Conservation (phyloP, 805 yeast genomes). For the Lipomyces starkeyi region DNA sequence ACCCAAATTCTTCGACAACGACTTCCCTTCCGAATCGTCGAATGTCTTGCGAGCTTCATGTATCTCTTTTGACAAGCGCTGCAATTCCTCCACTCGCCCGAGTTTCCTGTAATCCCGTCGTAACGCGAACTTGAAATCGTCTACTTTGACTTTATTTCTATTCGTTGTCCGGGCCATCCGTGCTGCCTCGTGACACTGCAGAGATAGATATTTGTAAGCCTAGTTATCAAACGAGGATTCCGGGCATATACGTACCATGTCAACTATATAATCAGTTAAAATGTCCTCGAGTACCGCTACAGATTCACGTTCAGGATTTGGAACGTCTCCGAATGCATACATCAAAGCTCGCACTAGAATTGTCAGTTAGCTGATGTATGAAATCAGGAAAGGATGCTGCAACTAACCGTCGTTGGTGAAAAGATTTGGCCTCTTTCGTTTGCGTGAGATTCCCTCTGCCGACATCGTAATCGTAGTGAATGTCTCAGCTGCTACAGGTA, state of each 20-base stretch:
- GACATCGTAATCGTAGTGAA: neutral
- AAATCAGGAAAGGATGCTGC: neutral
- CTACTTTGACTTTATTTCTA: conserved; percentile 69
- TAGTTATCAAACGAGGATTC: neutral
- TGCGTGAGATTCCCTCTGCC: conserved; percentile 29
- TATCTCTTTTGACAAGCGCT: conserved; percentile 64
- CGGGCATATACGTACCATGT: conserved; percentile 48
- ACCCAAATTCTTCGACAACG: conserved; percentile 41
- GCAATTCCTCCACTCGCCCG: conserved; percentile 71
- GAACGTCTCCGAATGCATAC: conserved; percentile 75
- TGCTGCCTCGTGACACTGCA: conserved; percentile 58
- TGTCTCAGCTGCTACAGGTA: neutral
- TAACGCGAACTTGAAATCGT: conserved; percentile 73
- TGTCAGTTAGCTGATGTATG: neutral
- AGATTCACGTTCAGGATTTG: conserved; percentile 69
- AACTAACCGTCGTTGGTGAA: conserved; percentile 52
- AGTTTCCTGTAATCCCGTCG: conserved; percentile 69
- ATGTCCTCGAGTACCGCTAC: conserved; percentile 71
- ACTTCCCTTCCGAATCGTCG: conserved; percentile 61
- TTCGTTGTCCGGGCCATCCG: conserved; percentile 57
- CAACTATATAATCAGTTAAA: conserved; percentile 65
- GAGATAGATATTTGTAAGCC: neutral
- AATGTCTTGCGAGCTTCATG: conserved; percentile 70
- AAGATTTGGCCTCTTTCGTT: conserved; percentile 52
- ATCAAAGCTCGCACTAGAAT: conserved; percentile 57